Evolutionary conservation across 2,329 filamentous ascomycete species (phyloP), one percentile per base, ranked within the genome.

Genomic region (Drechslerella dactyloides): DNA sequence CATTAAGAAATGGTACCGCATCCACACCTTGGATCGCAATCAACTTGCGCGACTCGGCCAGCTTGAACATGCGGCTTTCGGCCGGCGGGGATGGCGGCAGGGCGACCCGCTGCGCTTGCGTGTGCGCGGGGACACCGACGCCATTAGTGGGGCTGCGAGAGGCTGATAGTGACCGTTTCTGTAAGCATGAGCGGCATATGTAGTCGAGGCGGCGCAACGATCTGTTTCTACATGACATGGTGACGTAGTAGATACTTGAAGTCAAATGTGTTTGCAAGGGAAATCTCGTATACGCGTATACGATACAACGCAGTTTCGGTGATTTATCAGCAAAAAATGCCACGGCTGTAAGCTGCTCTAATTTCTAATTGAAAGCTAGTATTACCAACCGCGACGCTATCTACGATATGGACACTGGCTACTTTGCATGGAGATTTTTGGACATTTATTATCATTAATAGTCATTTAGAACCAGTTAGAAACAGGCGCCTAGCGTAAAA

Each of bases 1-100:
- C 93, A 79, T 97, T 92, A 1, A 99, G 85, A 80, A 93, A 97
- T 75, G 89, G 89, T 52, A 89, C 85, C 33, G 91, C 87, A 77
- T 97, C 93, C 2, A 84, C 84, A 1, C 94, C 94, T 15, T 87
- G 85, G 73, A 97, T 82, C 44, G 88, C 89, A 75, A 99, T 87
- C 50, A 97, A 84, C 58, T 87, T 86, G 55, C 94, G 90, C 74
- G 89, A 88, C 2, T 61, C 27, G n/a, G 85, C 81, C 73, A 97
- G 85, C 24, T 79, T 79, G 13, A 85, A 81, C 79, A 85, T 78
- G 75, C 82, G 82, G 69, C 48, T 56, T 33, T 73, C 69, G 13
- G 44, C 27, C 17, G 69, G 69, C n/a, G 56, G 48, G 15, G 35
- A 24, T 6, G 68, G 54, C 7, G 68, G 68, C 35, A 72, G 40